Base-by-base conservation (phyloP, 2,329 filamentous ascomycete species). In the Sporothrix euskadiensis region DNA sequence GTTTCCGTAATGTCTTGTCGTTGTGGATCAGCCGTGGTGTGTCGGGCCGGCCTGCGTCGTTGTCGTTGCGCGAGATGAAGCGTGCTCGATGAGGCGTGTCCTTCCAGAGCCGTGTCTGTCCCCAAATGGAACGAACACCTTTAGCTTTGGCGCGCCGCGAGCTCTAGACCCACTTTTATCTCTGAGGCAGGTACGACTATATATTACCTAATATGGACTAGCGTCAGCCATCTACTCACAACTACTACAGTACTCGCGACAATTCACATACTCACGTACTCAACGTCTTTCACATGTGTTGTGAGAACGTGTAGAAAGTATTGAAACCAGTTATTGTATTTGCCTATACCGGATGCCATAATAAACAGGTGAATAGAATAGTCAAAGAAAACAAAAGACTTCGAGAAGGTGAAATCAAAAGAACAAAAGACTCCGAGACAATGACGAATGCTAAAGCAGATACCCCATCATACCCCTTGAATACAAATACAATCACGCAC, bases 91-190 rank as follows among this genome's bases (percentile, higher is more conserved):
- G 39, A 32, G 39, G 22, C 4, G 71, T 69, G 39, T 56, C 61
- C 22, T 49, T 47, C 61, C 4, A 47, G 61, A 30, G n/a, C 12
- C 16, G 61, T n/a, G 22, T 16, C 47, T 30, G 69, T 71, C 56
- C 49, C 54, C 63, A 68, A 69, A 56, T 41, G 54, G 65, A 69
- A 73, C 65, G 71, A 70, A 73, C 66, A 73, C 71, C 56, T 73
- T 52, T 69, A 41, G 61, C 14, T 69, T 72, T 49, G 39, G 59
- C 65, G 39, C 30, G 56, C 39, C 3, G 19, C 19, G 54, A 66
- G 63, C 65, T 52, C 9, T 22, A 2, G 71, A 35, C n/a, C 71
- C 71, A 70, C 71, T 73, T 73, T 73, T 41, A 32, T 47, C 35
- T 16, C 14, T 41, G 12, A 32, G 12, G 39, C 41, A 63, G 39